Evolutionary conservation across 2,329 filamentous ascomycete species (phyloP), one percentile per base, ranked within the genome.

Genomic region (Akanthomyces dipterigenus): DNA sequence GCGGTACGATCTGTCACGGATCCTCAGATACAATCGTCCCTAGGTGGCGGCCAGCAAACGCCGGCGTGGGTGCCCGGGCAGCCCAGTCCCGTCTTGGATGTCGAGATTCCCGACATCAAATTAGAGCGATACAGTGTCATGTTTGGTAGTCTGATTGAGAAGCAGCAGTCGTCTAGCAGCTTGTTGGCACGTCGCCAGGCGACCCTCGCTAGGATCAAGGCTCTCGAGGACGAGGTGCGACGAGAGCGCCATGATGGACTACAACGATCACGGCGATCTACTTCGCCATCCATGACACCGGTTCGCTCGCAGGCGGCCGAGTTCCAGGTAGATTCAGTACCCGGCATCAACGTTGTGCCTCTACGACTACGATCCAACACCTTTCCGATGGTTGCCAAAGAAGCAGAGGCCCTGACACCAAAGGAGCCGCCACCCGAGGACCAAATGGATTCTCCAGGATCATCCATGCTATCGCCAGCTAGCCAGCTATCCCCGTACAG

Each of bases 61-160:
- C 36, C 36, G 5, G 24, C 38, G 8, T 45, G 56, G 56, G 34
- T 22, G 8, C 38, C 38, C 4, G 48, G 38, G n/a, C 55, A 58
- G 20, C n/a, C 45, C 7, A 45, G 56, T 8, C 68, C 70, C 1
- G 62, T 88, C 7, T 77, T 97, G 22, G 81, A 92, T 67, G 82
- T 97, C 18, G 85, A 93, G 57, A 95, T 97, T 62, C 93, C 93
- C 1, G 83, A 84, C 55, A 82, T 90, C 60, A 85, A 88, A 64
- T 80, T 98, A 81, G 93, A 97, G 71, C 81, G 93, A 54, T 98
- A 96, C 67, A 96, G 92, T 67, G 84, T 97, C 65, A 97, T 97
- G 93, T 97, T 98, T 70, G 86, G 88, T 60, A 84, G 83, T 42
- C 79, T 97, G 7, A 77, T 96, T 28, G 82, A 84, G 63, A 72